Evolutionary conservation across 179 eudicot species (phyloP).

Genomic region (Silene noctiflora): DNA sequence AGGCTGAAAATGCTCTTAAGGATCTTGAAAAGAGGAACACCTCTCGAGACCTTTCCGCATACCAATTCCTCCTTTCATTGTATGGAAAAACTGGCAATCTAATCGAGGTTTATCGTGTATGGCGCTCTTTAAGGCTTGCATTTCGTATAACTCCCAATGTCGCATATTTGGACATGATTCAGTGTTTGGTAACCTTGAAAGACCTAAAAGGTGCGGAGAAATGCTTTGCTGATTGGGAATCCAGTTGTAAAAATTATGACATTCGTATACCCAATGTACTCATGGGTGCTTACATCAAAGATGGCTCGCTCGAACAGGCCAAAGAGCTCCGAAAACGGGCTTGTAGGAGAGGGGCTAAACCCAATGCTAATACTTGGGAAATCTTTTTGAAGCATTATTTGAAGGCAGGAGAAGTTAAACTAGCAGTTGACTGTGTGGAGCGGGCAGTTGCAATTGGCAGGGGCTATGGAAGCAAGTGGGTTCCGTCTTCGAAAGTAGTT

Average conservation of each 20-base stretch:
- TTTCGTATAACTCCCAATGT: conserved; percentile 65
- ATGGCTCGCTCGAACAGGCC: conserved; percentile 56
- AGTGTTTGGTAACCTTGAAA: conserved; percentile 67
- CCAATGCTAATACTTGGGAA: conserved; percentile 92
- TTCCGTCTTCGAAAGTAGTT: conserved; percentile 43
- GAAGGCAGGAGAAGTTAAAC: conserved; percentile 48
- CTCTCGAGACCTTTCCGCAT: conserved; percentile 48
- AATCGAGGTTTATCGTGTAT: conserved; percentile 73
- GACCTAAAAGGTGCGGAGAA: conserved; percentile 97
- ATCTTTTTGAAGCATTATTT: conserved; percentile 64
- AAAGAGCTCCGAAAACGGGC: conserved; percentile 49
- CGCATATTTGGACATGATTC: conserved; percentile 77
- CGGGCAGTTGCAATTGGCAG: conserved; percentile 57
- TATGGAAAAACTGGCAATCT: conserved; percentile 84
- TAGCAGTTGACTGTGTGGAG: conserved; percentile 54
- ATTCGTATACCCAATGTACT: conserved; percentile 74
- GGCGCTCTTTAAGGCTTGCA: conserved; percentile 85
- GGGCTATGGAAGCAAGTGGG: conserved; percentile 72
- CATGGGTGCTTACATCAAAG: conserved; percentile 55
- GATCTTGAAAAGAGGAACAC: conserved; percentile 78
- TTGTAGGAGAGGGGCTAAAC: conserved; percentile 50
- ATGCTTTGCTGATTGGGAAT: conserved; percentile 79
- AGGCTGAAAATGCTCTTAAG: conserved; percentile 84
- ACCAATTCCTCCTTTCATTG: conserved; percentile 70
- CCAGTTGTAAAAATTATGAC: conserved; percentile 56